Evolutionary conservation across 495 filamentous ascomycete genomes (phyloP).

Genomic region (Letharia lupina): DNA sequence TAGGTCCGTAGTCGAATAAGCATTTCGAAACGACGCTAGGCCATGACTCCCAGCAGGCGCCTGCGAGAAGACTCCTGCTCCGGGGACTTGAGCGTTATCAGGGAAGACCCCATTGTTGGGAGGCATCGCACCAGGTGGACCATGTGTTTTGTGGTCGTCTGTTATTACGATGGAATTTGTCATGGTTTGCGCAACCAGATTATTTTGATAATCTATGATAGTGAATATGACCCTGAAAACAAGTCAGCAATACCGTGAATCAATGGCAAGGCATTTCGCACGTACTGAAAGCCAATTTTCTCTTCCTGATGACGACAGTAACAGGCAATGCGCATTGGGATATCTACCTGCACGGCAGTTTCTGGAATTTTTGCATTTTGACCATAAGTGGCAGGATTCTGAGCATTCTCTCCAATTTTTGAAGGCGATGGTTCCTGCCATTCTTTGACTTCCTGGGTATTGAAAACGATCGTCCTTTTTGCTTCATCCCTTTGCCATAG

Average conservation of each 20-base stretch:
- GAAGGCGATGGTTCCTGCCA: conserved; percentile 54
- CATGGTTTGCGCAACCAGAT: conserved; percentile 73
- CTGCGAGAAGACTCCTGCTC: conserved; percentile 39
- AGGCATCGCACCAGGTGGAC: conserved; percentile 27
- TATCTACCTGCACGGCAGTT: conserved; percentile 63
- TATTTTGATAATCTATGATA: conserved; percentile 66
- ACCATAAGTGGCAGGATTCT: background rate
- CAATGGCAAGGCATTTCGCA: conserved; percentile 12
- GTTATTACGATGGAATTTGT: conserved; percentile 88
- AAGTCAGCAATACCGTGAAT: conserved; percentile 17
- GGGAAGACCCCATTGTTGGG: conserved; percentile 34
- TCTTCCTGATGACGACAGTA: conserved; percentile 93
- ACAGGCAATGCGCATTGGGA: conserved; percentile 93
- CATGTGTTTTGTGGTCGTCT: conserved; percentile 87
- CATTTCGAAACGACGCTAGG: conserved; percentile 24
- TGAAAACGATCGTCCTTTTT: conserved; percentile 84
- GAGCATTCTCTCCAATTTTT: conserved; percentile 12
- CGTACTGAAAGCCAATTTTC: conserved; percentile 75
- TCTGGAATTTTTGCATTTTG: conserved; percentile 36
- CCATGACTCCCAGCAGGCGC: conserved; percentile 32
- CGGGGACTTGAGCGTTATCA: conserved; percentile 39
- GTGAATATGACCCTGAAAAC: conserved; percentile 72
- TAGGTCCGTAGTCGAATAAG: conserved; percentile 44
- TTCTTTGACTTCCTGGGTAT: conserved; percentile 82
- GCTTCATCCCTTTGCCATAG: conserved; percentile 69